phyloP scores from a whole-genome alignment of 1,284 basidiomycete species.

The Malassezia restricta region DNA sequence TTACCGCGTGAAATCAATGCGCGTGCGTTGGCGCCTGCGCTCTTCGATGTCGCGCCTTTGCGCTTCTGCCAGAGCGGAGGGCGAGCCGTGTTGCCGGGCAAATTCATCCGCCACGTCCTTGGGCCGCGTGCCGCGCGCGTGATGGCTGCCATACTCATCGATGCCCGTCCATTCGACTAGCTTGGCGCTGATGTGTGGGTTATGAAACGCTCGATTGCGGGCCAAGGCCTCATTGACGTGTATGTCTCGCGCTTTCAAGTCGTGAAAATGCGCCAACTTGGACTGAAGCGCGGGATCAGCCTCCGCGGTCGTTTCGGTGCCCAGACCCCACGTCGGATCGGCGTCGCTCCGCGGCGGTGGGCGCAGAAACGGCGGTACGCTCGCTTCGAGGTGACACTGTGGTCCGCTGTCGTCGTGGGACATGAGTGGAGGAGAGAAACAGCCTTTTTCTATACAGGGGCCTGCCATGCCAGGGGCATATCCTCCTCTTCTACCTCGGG shows the following conservation, averaged over 20 bases:
- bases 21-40: neutral
- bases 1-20: conserved; percentile 1
- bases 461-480: conserved; percentile 2
- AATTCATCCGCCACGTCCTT: neutral
- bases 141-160: conserved; percentile 54
- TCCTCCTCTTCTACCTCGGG: neutral
- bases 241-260: conserved; percentile 55
- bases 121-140: neutral
- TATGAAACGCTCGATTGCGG: conserved; percentile 76
- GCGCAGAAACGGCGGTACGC: neutral
- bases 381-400: neutral
- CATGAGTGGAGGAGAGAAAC: neutral
- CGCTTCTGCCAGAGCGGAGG: neutral
- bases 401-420: too few relatives aligned
- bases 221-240: conserved; percentile 91
- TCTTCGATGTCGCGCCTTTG: conserved; percentile 4
- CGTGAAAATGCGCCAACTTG: conserved; percentile 63
- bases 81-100: conserved; percentile 2
- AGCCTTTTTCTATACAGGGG: neutral
- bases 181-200: conserved; percentile 83
- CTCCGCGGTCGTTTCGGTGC: neutral
- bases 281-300: conserved; percentile 10
- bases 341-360: neutral
- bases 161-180: conserved; percentile 82
- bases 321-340: conserved; percentile 9